Evolutionary conservation across 2,329 filamentous ascomycete species (phyloP).

Genomic region (Trichoderma sp.): DNA sequence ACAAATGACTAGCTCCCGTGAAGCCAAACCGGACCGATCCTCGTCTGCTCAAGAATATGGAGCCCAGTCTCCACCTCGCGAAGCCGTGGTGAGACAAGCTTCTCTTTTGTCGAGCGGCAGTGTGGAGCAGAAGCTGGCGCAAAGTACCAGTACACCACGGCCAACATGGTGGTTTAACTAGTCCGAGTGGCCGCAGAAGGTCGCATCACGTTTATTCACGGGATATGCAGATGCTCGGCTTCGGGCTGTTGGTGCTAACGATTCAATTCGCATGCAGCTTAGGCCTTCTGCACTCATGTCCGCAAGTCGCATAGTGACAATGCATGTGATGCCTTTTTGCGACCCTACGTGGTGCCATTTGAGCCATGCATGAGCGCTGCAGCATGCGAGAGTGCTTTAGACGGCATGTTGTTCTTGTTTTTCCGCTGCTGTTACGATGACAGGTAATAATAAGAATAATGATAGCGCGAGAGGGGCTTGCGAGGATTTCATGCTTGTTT

Average conservation of each 20-base stretch:
- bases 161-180: conserved; percentile 13
- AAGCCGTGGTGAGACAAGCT: background rate
- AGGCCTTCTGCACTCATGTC: background rate
- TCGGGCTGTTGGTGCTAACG: conserved; percentile 1
- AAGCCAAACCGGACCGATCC: conserved; percentile 14
- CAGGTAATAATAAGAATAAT: background rate
- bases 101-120: background rate
- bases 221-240: conserved; percentile 13
- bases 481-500: background rate
- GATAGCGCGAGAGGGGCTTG: background rate
- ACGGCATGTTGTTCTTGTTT: background rate
- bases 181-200: conserved; percentile 7
- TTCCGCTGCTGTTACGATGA: background rate
- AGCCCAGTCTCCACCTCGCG: background rate
- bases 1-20: background rate
- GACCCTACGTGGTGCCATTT: conserved; percentile 19
- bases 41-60: conserved; percentile 4
- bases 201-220: conserved; percentile 20
- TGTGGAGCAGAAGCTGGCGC: conserved; percentile 3
- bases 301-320: conserved; percentile 7
- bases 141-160: conserved; percentile 20
- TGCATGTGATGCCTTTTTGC: conserved; percentile 21
- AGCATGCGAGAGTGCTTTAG: background rate
- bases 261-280: background rate
- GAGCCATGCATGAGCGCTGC: conserved; percentile 16